Percentiles rank a stretch among this genome's conserved stretches.
Conservation (phyloP, 1,284 basidiomycete species). For the Cryptococcus sp. region DNA sequence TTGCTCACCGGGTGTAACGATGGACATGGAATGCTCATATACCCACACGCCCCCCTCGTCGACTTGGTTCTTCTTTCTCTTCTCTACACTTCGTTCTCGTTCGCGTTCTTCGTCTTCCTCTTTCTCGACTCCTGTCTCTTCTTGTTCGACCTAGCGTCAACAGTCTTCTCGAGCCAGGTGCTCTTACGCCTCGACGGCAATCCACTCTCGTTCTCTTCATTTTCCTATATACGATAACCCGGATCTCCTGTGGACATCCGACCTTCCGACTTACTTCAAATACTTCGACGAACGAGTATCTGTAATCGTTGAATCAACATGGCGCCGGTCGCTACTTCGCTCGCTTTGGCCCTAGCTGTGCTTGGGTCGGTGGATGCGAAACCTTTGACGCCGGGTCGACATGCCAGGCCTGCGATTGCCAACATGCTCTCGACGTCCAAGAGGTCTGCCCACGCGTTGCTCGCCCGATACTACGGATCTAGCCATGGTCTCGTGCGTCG, state of each 20-base stretch:
- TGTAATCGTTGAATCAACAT: conserved; percentile 13
- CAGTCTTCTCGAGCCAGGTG: conserved; percentile 3
- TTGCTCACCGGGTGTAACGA: too few relatives aligned
- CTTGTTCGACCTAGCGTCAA: neutral
- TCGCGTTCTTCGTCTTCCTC: too few relatives aligned
- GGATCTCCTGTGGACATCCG: neutral
- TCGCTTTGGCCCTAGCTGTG: conserved; percentile 24
- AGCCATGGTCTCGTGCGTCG: conserved; percentile 30
- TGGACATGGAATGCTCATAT: too few relatives aligned
- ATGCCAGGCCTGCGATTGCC: conserved; percentile 33
- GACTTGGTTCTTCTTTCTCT: too few relatives aligned
- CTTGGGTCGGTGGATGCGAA: conserved; percentile 20
- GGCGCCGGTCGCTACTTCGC: conserved; percentile 34
- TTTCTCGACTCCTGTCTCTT: neutral
- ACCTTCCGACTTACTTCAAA: neutral
- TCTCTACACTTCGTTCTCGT: too few relatives aligned
- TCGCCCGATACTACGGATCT: conserved; percentile 31
- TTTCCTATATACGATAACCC: neutral
- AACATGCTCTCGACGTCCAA: conserved; percentile 25
- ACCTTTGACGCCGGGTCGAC: conserved; percentile 31
- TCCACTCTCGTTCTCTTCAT: neutral
- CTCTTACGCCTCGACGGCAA: conserved; percentile 10
- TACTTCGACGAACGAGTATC: neutral
- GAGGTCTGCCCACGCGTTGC: conserved; percentile 19
- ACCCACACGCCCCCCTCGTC: too few relatives aligned